These are phyloP conservation scores for Suhomyces pyralidae DNA, from an alignment of 805 yeast genomes.

Conservation along the genomic window DNA sequence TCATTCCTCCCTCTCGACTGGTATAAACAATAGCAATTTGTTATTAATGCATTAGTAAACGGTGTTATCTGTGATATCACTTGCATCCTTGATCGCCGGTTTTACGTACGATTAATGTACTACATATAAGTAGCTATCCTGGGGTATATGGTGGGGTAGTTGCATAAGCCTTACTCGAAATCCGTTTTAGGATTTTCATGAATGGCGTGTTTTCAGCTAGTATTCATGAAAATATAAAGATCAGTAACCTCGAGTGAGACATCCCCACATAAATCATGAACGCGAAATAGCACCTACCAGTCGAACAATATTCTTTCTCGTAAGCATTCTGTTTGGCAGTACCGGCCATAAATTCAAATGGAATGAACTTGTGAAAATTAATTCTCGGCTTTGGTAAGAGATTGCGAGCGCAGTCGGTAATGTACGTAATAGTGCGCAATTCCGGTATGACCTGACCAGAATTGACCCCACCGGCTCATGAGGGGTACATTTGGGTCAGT, in stretches of 20 bases:
- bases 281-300: not conserved
- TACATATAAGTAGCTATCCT: not conserved
- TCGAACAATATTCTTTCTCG: not conserved
- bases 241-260: not conserved
- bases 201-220: not conserved
- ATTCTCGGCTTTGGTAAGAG: not conserved
- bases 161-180: not conserved
- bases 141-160: not conserved
- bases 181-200: not conserved
- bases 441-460: not conserved
- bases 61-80: not conserved
- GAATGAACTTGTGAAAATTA: not conserved
- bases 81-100: not conserved
- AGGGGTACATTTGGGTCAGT: not conserved
- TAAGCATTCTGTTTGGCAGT: not conserved
- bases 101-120: not conserved
- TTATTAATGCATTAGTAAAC: not conserved
- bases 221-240: not conserved
- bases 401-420: not conserved
- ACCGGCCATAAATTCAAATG: not conserved
- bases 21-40: not conserved
- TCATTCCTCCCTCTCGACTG: not conserved
- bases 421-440: not conserved
- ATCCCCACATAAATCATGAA: not conserved
- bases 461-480: conserved; percentile 1